A percentile compares a stretch with the other conserved stretches of the same genome.
These are phyloP conservation scores for Citrus cavaleriei DNA, from an alignment of 345 rosid species.

Conservation along the genomic window DNA sequence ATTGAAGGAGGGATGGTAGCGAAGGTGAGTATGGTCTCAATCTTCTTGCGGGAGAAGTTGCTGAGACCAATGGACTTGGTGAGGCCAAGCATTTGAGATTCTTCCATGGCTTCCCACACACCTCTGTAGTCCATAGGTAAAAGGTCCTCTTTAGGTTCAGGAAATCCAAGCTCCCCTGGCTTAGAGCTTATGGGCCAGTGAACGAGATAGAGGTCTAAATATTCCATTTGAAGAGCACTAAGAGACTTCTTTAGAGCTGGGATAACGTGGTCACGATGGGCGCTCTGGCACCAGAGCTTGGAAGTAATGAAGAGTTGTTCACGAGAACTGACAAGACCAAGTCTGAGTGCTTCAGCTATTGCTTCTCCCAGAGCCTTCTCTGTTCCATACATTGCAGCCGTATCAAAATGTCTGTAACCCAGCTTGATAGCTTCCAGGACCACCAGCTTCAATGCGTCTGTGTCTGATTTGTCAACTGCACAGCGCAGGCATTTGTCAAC, in stretches of 20 bases:
- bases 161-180: neutral
- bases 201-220: slow-evolving; percentile 15
- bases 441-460: slow-evolving; percentile 11
- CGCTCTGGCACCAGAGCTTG: slow-evolving; percentile 51
- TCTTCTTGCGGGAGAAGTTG: slow-evolving; percentile 17
- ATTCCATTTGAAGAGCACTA: slow-evolving; percentile 10
- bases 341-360: slow-evolving; percentile 38
- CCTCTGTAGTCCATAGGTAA: slow-evolving; percentile 10
- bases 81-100: slow-evolving; percentile 15
- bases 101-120: slow-evolving; percentile 22
- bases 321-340: slow-evolving; percentile 36
- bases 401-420: slow-evolving; percentile 78
- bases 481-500: neutral
- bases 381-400: slow-evolving; percentile 43
- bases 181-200: slow-evolving; percentile 6
- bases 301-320: slow-evolving; percentile 60
- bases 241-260: slow-evolving; percentile 41
- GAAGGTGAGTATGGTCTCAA: neutral
- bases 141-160: slow-evolving; percentile 1
- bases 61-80: slow-evolving; percentile 9
- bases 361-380: slow-evolving; percentile 61
- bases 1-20: slow-evolving; percentile 12
- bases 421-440: slow-evolving; percentile 37
- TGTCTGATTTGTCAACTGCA: slow-evolving; percentile 18
- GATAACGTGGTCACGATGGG: slow-evolving; percentile 48